Evolutionary conservation across 129 eudicot species (phyloP).

Genomic region (Ambrosia trifida): DNA sequence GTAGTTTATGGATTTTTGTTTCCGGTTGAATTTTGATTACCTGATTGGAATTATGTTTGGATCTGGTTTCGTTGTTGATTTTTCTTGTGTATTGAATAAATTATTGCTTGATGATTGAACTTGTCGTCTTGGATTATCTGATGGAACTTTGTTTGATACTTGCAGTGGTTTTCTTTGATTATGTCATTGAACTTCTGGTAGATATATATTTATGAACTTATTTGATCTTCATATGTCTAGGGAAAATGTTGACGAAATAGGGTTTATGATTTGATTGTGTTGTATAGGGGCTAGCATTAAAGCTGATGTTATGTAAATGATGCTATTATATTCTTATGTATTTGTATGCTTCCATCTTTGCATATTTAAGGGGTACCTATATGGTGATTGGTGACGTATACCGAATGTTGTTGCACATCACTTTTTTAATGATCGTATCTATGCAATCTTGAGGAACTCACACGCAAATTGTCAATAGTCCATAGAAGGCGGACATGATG

Average conservation of each 20-base stretch:
- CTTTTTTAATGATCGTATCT: background rate
- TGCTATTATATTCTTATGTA: background rate
- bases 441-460: background rate
- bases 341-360: background rate
- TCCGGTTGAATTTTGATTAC: background rate
- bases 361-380: background rate
- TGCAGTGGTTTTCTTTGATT: background rate
- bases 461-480: background rate
- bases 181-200: background rate
- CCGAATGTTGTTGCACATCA: background rate
- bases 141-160: background rate
- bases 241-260: background rate
- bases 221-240: background rate
- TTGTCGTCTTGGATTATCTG: background rate
- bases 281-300: background rate
- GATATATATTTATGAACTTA: background rate
- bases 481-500: too few relatives aligned
- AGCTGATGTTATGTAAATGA: background rate
- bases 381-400: background rate
- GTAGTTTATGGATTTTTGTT: background rate
- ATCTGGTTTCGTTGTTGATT: slow-evolving; percentile 12
- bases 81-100: background rate
- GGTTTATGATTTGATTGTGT: slow-evolving; percentile 2
- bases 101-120: background rate
- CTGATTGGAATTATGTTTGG: background rate